These are phyloP conservation scores for Penicillium nordicum DNA, from an alignment of 2,329 filamentous ascomycete species.

Conservation along the genomic window DNA sequence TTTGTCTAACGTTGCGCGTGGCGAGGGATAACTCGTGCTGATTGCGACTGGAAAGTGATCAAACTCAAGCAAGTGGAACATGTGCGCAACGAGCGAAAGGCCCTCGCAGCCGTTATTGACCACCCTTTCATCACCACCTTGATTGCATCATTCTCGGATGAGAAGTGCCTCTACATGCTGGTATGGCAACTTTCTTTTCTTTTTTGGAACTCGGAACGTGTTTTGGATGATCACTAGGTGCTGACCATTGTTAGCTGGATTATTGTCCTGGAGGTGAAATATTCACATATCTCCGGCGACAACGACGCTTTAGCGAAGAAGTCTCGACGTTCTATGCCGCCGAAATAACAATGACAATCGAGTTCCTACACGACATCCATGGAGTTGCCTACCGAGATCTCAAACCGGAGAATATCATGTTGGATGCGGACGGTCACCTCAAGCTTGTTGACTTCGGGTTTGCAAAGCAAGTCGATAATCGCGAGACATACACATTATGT, in stretches of 20 bases:
- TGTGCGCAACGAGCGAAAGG: slow-evolving; percentile 64
- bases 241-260: slow-evolving; percentile 50
- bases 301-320: slow-evolving; percentile 59
- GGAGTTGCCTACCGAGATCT: slow-evolving; percentile 65
- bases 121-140: slow-evolving; percentile 66
- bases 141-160: slow-evolving; percentile 62
- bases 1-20: slow-evolving; percentile 2
- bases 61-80: slow-evolving; percentile 67
- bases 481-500: slow-evolving; percentile 64
- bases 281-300: slow-evolving; percentile 62
- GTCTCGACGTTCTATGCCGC: slow-evolving; percentile 65
- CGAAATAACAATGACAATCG: slow-evolving; percentile 63
- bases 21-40: slow-evolving; percentile 8
- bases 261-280: slow-evolving; percentile 67
- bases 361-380: slow-evolving; percentile 61
- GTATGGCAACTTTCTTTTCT: slow-evolving; percentile 29
- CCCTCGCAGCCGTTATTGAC: slow-evolving; percentile 59
- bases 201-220: not conserved
- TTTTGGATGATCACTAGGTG: not conserved
- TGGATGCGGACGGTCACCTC: slow-evolving; percentile 62
- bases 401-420: slow-evolving; percentile 65
- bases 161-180: slow-evolving; percentile 56
- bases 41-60: slow-evolving; percentile 39
- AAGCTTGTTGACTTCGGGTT: slow-evolving; percentile 68
- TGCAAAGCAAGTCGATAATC: slow-evolving; percentile 58